Base-by-base conservation (phyloP, 176 grass and related monocot species). In the Aegilops speltoides region DNA sequence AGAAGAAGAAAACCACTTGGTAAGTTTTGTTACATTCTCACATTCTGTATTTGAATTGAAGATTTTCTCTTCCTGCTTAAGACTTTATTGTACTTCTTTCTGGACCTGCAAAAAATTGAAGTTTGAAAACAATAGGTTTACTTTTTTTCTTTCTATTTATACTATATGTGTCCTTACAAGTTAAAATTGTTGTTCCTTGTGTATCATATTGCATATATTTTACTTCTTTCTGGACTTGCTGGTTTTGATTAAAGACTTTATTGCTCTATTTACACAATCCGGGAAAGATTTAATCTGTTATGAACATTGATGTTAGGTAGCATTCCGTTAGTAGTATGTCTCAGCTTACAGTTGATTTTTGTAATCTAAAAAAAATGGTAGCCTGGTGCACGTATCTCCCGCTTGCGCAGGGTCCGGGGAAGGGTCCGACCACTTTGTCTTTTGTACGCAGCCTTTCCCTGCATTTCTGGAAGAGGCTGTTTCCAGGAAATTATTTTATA, bases 1-100 rank as follows among this genome's bases (percentile, higher is more conserved):
- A 92, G 91, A 88, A 89, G 87, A 88, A 88, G 79, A 82, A 94
- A 90, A 41, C 57, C 76, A 38, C 83, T 66, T 85, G 90, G 97
- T 96, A 79, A 85, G 92, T 84, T 84, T 66, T 67, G 16, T 4
- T 82, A 45, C 17, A 65, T 68, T 87, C 32, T 59, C 32, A 7
- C 65, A 48, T 52, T 22, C 34, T 88, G 34, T 77, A 79, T 68
- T 86, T 32, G n/a, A 86, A 52, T 34, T 76, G 28, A 76, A 13
- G 17, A 60, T 79, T 84, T 84, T 31, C 8, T 48, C 76, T 87
- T 91, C 26, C 5, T 54, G 50, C 50, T 84, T 23, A 38, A 45
- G 63, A 37, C 8, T 62, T 43, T 43, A 43, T 10, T 43, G 41
- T 43, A 43, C 41, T 43, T 43, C 41, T 43, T 43, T 43, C 41